phyloP scores from a whole-genome alignment of 805 yeast genomes.

The Spathaspora hagerdaliae region DNA sequence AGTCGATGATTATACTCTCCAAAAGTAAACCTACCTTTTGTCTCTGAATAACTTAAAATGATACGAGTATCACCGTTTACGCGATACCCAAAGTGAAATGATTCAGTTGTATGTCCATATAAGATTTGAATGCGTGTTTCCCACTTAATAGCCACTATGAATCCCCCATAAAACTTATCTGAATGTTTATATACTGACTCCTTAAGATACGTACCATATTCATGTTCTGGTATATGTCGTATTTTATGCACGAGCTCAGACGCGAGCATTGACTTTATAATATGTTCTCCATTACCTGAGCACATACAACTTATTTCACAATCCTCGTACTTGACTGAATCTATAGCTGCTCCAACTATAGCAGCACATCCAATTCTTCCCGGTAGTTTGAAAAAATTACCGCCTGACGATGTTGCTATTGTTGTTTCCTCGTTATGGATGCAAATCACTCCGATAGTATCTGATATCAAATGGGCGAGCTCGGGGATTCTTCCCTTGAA shows the following conservation, averaged over 20 bases:
- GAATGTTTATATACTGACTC: slow-evolving; percentile 10
- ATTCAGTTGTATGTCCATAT: slow-evolving; percentile 37
- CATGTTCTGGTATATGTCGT: slow-evolving; percentile 9
- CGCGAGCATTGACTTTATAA: slow-evolving; percentile 41
- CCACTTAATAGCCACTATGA: slow-evolving; percentile 15
- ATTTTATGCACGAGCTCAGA: slow-evolving; percentile 15
- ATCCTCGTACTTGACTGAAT: slow-evolving; percentile 12
- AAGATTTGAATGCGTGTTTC: slow-evolving; percentile 10
- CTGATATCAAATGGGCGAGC: slow-evolving; percentile 20
- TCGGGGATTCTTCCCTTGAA: slow-evolving; percentile 1
- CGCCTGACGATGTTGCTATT: slow-evolving; percentile 49
- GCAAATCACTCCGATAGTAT: slow-evolving; percentile 44
- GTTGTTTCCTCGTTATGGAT: slow-evolving; percentile 8
- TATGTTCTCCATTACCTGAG: slow-evolving; percentile 58
- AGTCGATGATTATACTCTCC: slow-evolving; percentile 19
- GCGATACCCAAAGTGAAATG: slow-evolving; percentile 30
- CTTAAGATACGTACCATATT: slow-evolving; percentile 16
- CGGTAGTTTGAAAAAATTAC: slow-evolving; percentile 45
- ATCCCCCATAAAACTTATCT: slow-evolving; percentile 26
- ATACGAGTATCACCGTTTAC: slow-evolving; percentile 13
- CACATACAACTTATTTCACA: slow-evolving; percentile 34
- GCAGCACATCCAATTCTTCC: slow-evolving; percentile 57
- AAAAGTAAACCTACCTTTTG: slow-evolving; percentile 15
- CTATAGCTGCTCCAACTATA: slow-evolving; percentile 43
- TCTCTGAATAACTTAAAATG: slow-evolving; percentile 19